Evolutionary conservation across 2,329 filamentous ascomycete genomes (phyloP), one percentile per base, ranked within the genome.

Genomic region (Sclerotinia glacialis): DNA sequence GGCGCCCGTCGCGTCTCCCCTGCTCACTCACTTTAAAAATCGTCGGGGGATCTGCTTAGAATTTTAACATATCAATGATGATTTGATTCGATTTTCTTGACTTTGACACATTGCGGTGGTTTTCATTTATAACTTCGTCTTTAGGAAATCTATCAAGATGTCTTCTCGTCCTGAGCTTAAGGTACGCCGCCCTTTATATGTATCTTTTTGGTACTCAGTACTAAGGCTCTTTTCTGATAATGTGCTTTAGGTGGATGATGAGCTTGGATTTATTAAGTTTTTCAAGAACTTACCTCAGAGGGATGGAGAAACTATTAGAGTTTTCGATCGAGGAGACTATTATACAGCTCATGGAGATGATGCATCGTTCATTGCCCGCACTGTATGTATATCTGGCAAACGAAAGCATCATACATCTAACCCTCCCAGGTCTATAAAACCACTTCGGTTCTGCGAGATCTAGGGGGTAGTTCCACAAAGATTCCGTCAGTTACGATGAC

Each of bases 401-500:
- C 18, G 42, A 14, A 28, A 4, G 31, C 40, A 50, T 56, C 37
- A 46, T 49, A 40, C 46, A 67, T 56, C 58, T 40, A 69, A 60
- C 34, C 58, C 18, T 28, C 44, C 1, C 64, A 91, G 88, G 90
- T 98, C 68, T 99, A 99, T 85, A 97, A 97, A 80, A 98, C 95
- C 5, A 98, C 93, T 2, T 97, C 95, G 0, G 95, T 99, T 21
- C 85, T 99, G 28, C 88, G 94, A 72, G 93, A 95, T 73, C 85
- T 99, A 28, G 95, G 95, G 69, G 88, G 89, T 73, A 91, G 93
- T 76, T 87, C 91, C 68, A 91, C 89, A n/a, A 90, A 90, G 58
- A 85, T 99, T 2, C 87, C 93, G 7, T 99, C 95, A 2, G 95
- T 99, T 50, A 97, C 95, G 1, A 92, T 99, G 87, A 95, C 93